phyloP scores from a whole-genome alignment of 2,329 filamentous ascomycete species.

The Fusarium solani-melongenae region DNA sequence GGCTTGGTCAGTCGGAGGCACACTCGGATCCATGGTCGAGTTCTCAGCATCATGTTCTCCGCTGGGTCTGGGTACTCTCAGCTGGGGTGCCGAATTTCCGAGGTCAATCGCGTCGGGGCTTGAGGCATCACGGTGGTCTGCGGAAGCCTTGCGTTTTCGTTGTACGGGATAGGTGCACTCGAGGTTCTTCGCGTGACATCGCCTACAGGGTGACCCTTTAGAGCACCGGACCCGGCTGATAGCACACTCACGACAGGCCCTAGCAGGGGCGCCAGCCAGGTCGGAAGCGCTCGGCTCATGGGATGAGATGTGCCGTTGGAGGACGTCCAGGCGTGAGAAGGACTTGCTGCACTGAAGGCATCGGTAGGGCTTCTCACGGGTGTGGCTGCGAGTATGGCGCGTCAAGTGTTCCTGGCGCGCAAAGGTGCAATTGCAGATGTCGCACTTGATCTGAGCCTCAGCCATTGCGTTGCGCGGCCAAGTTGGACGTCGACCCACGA shows the following conservation, averaged over 20 bases:
- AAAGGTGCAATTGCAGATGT: conserved; percentile 18
- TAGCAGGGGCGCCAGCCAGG: not conserved
- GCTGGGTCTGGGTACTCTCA: not conserved
- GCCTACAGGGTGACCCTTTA: conserved; percentile 20
- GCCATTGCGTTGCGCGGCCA: not conserved
- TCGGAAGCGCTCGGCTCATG: not conserved
- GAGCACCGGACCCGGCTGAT: conserved; percentile 28
- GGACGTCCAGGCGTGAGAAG: conserved; percentile 28
- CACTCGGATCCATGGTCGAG: not conserved
- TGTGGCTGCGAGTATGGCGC: conserved; percentile 28
- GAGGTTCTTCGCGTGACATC: conserved; percentile 16
- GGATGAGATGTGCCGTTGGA: conserved; percentile 22
- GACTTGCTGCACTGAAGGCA: conserved; percentile 25
- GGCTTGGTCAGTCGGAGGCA: not conserved
- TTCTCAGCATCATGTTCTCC: not conserved
- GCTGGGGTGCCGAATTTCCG: not conserved
- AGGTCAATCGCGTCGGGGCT: not conserved
- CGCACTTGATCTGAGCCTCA: not conserved
- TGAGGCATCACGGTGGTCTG: not conserved
- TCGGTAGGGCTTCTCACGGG: conserved; percentile 27
- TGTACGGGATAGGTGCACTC: conserved; percentile 5
- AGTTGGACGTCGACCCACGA: not conserved
- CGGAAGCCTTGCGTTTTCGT: not conserved
- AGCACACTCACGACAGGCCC: conserved; percentile 31
- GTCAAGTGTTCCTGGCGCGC: conserved; percentile 26